Conservation (phyloP, 805 yeast genomes). For the Lachancea fermentati region DNA sequence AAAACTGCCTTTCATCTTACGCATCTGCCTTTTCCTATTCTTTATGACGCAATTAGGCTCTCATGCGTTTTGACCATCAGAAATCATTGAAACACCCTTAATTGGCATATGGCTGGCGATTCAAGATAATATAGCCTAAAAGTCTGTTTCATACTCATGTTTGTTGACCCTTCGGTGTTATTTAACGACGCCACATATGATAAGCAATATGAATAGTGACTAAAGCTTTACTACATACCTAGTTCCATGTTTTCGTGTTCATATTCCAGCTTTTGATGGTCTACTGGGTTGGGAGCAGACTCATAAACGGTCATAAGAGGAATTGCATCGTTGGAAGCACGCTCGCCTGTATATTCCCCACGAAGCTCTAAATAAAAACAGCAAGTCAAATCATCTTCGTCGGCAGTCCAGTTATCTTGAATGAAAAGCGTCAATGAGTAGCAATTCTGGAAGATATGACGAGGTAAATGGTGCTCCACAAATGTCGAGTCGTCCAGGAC, state of each 20-base stretch:
- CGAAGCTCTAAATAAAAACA: conserved; percentile 72
- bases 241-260: conserved; percentile 15
- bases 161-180: not conserved
- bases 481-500: conserved; percentile 47
- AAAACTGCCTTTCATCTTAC: no score
- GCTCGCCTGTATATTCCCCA: conserved; percentile 49
- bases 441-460: conserved; percentile 67
- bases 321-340: conserved; percentile 13
- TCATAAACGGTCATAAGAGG: conserved; percentile 80
- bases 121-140: no score
- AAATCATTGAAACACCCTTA: no score
- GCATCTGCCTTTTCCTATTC: no score
- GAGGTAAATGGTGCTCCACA: conserved; percentile 77
- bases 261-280: conserved; percentile 49
- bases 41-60: no score
- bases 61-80: no score
- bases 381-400: conserved; percentile 51
- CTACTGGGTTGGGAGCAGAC: conserved; percentile 88
- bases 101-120: no score
- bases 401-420: conserved; percentile 58
- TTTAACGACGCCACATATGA: not conserved
- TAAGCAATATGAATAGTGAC: not conserved
- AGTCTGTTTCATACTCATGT: no score
- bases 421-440: conserved; percentile 63
- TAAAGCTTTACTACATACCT: conserved; percentile 11